Evolutionary conservation across 1,284 basidiomycete species (phyloP).

Genomic region (Austroboletus rostrupii): DNA sequence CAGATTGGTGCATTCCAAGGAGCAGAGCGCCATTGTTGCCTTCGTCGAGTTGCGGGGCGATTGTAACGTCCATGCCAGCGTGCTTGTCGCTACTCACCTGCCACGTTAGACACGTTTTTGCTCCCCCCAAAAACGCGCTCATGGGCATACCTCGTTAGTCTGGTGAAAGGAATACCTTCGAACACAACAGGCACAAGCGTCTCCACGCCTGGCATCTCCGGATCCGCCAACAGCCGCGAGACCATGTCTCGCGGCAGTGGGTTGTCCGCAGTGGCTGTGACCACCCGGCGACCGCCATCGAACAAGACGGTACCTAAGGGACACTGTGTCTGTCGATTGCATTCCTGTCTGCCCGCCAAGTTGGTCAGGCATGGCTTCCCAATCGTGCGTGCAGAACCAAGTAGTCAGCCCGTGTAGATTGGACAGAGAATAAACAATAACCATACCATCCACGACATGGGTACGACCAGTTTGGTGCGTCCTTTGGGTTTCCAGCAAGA

Average conservation of each 20-base stretch:
- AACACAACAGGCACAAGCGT: conserved; percentile 14
- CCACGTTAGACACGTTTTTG: too few relatives aligned
- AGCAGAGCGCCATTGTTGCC: neutral
- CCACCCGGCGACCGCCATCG: conserved; percentile 2
- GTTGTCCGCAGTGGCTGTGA: neutral
- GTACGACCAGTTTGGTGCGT: conserved; percentile 19
- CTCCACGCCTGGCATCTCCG: neutral
- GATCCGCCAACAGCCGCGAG: conserved; percentile 9
- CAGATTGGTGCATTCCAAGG: too few relatives aligned
- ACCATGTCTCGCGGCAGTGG: conserved; percentile 13
- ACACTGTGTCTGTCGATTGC: conserved; percentile 3
- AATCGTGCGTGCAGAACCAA: too few relatives aligned
- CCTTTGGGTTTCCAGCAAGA: conserved; percentile 20
- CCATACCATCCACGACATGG: conserved; percentile 25
- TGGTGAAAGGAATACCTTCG: conserved; percentile 13
- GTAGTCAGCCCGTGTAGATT: too few relatives aligned
- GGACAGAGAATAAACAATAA: neutral
- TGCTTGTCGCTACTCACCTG: too few relatives aligned
- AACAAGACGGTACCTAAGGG: conserved; percentile 19
- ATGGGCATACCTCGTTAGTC: conserved; percentile 15
- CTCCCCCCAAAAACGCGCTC: neutral
- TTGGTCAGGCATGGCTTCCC: too few relatives aligned
- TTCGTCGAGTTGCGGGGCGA: too few relatives aligned
- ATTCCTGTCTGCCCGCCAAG: too few relatives aligned
- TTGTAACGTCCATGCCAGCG: too few relatives aligned